These are phyloP conservation scores for Asterophora lycoperdoides DNA, from an alignment of 768 basidiomycete genomes.

Conservation along the genomic window DNA sequence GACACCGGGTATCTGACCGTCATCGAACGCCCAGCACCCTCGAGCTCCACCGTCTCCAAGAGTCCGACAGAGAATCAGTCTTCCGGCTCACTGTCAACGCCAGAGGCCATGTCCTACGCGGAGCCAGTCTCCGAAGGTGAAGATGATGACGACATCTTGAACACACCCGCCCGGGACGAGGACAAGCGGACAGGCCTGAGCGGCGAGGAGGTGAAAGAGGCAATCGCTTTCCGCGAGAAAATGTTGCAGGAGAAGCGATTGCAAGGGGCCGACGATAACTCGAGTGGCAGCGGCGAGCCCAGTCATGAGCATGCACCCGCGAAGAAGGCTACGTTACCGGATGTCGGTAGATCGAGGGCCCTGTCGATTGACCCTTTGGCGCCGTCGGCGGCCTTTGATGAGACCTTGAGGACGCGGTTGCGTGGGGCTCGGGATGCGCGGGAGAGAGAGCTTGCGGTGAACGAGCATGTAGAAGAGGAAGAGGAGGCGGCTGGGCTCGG, in stretches of 20 bases:
- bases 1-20: constrained; percentile 70
- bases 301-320: constrained; percentile 21
- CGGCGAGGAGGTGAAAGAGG: constrained; percentile 72
- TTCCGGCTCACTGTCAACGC: constrained; percentile 39
- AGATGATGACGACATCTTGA: constrained; percentile 72
- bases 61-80: constrained; percentile 44
- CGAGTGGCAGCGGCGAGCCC: constrained; percentile 6
- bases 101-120: constrained; percentile 51
- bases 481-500: constrained; percentile 26
- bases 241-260: constrained; percentile 53
- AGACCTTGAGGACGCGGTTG: constrained; percentile 71
- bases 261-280: constrained; percentile 25
- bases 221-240: constrained; percentile 81
- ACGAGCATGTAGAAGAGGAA: constrained; percentile 39
- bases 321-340: constrained; percentile 21
- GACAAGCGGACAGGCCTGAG: constrained; percentile 74
- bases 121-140: constrained; percentile 97
- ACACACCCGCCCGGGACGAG: constrained; percentile 76
- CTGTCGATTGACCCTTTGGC: constrained; percentile 85
- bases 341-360: constrained; percentile 23
- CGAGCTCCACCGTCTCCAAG: constrained; percentile 39
- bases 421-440: constrained; percentile 28
- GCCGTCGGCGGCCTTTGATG: constrained; percentile 78
- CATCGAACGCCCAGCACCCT: constrained; percentile 66
- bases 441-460: constrained; percentile 25